phyloP scores from a whole-genome alignment of 208 protist species.

The Crithidia bombi region DNA sequence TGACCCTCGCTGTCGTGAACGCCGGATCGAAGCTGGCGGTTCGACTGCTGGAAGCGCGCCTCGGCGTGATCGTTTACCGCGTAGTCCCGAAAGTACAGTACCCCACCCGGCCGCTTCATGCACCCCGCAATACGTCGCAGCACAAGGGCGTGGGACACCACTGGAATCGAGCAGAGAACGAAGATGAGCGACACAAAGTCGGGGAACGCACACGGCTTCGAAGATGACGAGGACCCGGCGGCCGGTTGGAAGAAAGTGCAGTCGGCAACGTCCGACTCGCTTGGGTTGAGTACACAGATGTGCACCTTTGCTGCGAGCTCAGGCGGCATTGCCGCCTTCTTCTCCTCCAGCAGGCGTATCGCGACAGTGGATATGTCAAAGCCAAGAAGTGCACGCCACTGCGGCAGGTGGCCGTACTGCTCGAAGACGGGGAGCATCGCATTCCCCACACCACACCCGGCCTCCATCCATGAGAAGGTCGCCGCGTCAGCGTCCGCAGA shows the following conservation, averaged over 20 bases:
- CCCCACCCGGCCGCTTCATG: slow-evolving; percentile 63
- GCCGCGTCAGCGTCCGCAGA: neutral
- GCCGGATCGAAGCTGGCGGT: slow-evolving; percentile 8
- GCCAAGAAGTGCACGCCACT: slow-evolving; percentile 66
- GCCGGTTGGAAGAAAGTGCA: slow-evolving; percentile 33
- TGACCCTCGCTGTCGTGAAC: neutral
- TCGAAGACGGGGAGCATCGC: slow-evolving; percentile 90
- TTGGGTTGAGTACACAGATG: slow-evolving; percentile 62
- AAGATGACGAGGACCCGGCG: neutral
- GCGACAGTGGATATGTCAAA: slow-evolving; percentile 94
- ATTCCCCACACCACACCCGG: slow-evolving; percentile 96
- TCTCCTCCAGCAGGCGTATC: slow-evolving; percentile 76
- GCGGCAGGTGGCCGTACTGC: slow-evolving; percentile 68
- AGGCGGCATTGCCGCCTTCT: slow-evolving; percentile 37
- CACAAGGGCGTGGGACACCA: slow-evolving; percentile 52
- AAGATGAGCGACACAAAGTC: slow-evolving; percentile 94
- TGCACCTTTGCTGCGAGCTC: slow-evolving; percentile 57
- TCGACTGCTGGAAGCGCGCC: slow-evolving; percentile 55
- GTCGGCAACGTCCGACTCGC: slow-evolving; percentile 47
- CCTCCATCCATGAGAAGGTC: slow-evolving; percentile 84
- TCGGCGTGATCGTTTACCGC: slow-evolving; percentile 78
- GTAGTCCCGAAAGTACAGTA: slow-evolving; percentile 93
- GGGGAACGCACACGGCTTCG: slow-evolving; percentile 27
- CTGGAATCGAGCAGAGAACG: slow-evolving; percentile 92
- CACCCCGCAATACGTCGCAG: slow-evolving; percentile 62